phyloP scores from a whole-genome alignment of 495 filamentous ascomycete genomes.

The Trichoderma parareesei region DNA sequence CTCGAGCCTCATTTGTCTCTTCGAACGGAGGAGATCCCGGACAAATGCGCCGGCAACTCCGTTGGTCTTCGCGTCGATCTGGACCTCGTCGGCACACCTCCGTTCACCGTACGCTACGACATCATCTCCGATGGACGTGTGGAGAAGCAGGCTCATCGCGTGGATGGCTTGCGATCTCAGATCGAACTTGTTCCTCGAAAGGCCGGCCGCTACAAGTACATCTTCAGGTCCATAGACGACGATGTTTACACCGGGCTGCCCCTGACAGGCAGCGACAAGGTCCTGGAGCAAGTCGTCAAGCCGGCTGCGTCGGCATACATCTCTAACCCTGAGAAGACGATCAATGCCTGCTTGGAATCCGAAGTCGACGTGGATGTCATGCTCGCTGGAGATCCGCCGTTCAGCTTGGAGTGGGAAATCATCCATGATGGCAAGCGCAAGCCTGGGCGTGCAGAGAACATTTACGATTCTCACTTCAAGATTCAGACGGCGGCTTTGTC shows the following conservation, averaged over 20 bases:
- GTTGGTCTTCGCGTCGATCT: slow-evolving; percentile 82
- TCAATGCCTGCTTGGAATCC: slow-evolving; percentile 74
- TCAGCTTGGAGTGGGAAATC: slow-evolving; percentile 86
- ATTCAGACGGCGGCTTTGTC: slow-evolving; percentile 66
- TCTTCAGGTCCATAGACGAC: slow-evolving; percentile 72
- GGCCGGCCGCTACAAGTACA: slow-evolving; percentile 81
- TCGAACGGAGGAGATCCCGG: slow-evolving; percentile 68
- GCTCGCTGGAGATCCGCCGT: slow-evolving; percentile 75
- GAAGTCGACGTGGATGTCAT: slow-evolving; percentile 61
- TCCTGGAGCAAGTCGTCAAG: slow-evolving; percentile 85
- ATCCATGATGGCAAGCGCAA: slow-evolving; percentile 81
- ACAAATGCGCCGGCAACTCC: slow-evolving; percentile 89
- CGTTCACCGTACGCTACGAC: slow-evolving; percentile 70
- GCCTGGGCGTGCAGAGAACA: slow-evolving; percentile 54
- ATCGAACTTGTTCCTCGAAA: slow-evolving; percentile 72
- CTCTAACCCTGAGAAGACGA: slow-evolving; percentile 39
- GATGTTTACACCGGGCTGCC: slow-evolving; percentile 61
- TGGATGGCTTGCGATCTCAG: slow-evolving; percentile 65
- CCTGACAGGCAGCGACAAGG: slow-evolving; percentile 41
- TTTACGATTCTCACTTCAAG: slow-evolving; percentile 49
- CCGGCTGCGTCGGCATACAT: slow-evolving; percentile 79
- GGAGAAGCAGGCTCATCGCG: slow-evolving; percentile 36
- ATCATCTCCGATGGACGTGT: slow-evolving; percentile 50
- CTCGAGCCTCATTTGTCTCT: slow-evolving; percentile 74
- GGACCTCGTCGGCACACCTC: slow-evolving; percentile 82